Percentiles rank a stretch among this genome's conserved stretches.
Evolutionary conservation across 768 basidiomycete genomes (phyloP).

Genomic region (Pilatotrama ljubarskyi): DNA sequence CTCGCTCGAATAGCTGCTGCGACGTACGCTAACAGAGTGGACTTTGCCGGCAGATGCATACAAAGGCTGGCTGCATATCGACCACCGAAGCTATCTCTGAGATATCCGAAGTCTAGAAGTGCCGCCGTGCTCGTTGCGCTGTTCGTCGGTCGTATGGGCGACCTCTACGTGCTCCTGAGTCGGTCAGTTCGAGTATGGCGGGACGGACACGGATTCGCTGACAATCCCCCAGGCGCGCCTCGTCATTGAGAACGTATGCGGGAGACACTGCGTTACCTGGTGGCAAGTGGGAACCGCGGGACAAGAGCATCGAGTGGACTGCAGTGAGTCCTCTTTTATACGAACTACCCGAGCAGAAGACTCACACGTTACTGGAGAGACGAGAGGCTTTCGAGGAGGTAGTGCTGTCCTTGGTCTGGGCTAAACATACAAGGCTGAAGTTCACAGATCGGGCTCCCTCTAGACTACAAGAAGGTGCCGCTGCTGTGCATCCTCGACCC

Average conservation of each 20-base stretch:
- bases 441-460: slow-evolving; percentile 77
- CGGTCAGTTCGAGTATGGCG: slow-evolving; percentile 46
- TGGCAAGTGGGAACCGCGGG: slow-evolving; percentile 72
- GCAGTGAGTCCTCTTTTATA: slow-evolving; percentile 68
- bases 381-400: slow-evolving; percentile 94
- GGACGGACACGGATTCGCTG: not conserved
- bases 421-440: not conserved
- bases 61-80: slow-evolving; percentile 53
- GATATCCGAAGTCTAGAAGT: slow-evolving; percentile 55
- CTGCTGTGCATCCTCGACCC: slow-evolving; percentile 79
- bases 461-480: slow-evolving; percentile 67
- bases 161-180: slow-evolving; percentile 83
- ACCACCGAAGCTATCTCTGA: slow-evolving; percentile 37
- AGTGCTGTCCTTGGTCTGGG: slow-evolving; percentile 5
- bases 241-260: slow-evolving; percentile 72
- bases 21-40: not conserved
- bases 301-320: slow-evolving; percentile 72
- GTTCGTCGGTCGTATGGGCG: slow-evolving; percentile 82
- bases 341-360: not conserved
- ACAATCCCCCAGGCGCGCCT: slow-evolving; percentile 56
- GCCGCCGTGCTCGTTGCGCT: slow-evolving; percentile 83
- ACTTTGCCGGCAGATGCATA: slow-evolving; percentile 47
- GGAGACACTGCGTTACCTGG: slow-evolving; percentile 90
- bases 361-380: slow-evolving; percentile 45
- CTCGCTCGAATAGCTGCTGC: too few species aligned